These are phyloP conservation scores for Dendrostoma leiphaemia DNA, from an alignment of 2,329 filamentous ascomycete genomes.

Conservation along the genomic window DNA sequence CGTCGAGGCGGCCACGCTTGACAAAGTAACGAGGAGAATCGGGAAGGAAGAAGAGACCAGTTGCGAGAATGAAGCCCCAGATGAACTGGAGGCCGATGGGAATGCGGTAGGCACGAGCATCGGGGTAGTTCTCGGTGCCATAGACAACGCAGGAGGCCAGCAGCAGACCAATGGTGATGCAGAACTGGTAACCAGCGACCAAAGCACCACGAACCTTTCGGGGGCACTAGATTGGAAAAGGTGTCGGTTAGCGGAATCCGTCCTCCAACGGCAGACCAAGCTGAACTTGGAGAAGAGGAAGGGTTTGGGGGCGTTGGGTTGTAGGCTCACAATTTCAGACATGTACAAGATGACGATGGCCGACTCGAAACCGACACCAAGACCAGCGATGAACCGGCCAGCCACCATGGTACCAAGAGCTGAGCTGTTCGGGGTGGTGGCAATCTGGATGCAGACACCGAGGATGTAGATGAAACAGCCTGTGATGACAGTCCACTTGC, in stretches of 20 bases:
- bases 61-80: constrained; percentile 74
- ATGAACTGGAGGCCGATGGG: constrained; percentile 77
- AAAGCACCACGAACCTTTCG: constrained; percentile 73
- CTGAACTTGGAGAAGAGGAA: constrained; percentile 10
- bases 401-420: constrained; percentile 63
- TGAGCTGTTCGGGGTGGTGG: constrained; percentile 43
- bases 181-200: constrained; percentile 82
- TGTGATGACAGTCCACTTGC: constrained; percentile 68
- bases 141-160: constrained; percentile 75
- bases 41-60: constrained; percentile 72
- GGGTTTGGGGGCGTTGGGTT: background rate
- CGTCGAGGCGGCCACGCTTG: constrained; percentile 68
- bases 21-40: constrained; percentile 86
- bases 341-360: constrained; percentile 84
- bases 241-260: constrained; percentile 20
- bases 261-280: too few relatives aligned
- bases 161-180: constrained; percentile 75
- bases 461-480: constrained; percentile 71
- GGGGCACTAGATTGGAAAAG: constrained; percentile 38
- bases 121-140: constrained; percentile 58
- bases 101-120: constrained; percentile 73
- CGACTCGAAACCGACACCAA: constrained; percentile 79
- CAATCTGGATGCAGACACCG: constrained; percentile 67
- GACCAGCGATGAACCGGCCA: constrained; percentile 72
- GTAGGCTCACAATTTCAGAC: constrained; percentile 69